phyloP scores from a whole-genome alignment of 192 early-diverging fungal species.

The Backusella sp. region DNA sequence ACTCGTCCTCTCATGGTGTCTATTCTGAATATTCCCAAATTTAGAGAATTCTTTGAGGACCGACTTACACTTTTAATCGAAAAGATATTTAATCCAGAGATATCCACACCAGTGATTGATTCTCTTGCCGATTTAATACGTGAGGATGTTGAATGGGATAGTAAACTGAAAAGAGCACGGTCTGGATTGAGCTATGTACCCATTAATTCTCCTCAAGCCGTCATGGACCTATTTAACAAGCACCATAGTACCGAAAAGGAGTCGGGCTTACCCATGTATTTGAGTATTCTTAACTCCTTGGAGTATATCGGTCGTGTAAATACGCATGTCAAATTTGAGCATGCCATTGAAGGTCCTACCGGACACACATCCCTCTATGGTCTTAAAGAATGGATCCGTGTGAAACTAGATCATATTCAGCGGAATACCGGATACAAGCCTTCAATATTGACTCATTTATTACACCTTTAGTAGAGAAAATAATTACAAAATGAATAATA shows the following conservation, averaged over 20 bases:
- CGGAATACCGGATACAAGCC: not conserved
- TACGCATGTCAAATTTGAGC: conserved; percentile 2
- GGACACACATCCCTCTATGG: conserved; percentile 21
- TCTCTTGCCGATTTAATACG: conserved; percentile 6
- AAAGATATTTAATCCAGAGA: not conserved
- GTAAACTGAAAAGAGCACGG: conserved; percentile 9
- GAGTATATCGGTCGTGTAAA: conserved; percentile 22
- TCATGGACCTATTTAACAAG: not conserved
- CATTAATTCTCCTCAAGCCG: not conserved
- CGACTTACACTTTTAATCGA: not conserved
- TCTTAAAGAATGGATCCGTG: conserved; percentile 28
- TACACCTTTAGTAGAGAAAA: not conserved
- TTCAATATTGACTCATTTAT: not conserved
- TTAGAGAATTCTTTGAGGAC: not conserved
- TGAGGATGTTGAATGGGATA: conserved; percentile 31
- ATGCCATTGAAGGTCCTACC: conserved; percentile 21
- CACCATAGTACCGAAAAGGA: not conserved
- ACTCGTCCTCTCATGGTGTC: conserved; percentile 25
- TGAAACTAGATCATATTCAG: conserved; percentile 9
- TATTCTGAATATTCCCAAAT: conserved; percentile 15
- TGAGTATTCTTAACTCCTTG: not conserved
- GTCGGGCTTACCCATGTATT: not conserved
- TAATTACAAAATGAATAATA: conserved; percentile 1
- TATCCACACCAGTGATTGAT: conserved; percentile 22
- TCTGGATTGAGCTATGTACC: conserved; percentile 13